Conservation (phyloP, 345 rosid species). For the Brassica carinata region DNA sequence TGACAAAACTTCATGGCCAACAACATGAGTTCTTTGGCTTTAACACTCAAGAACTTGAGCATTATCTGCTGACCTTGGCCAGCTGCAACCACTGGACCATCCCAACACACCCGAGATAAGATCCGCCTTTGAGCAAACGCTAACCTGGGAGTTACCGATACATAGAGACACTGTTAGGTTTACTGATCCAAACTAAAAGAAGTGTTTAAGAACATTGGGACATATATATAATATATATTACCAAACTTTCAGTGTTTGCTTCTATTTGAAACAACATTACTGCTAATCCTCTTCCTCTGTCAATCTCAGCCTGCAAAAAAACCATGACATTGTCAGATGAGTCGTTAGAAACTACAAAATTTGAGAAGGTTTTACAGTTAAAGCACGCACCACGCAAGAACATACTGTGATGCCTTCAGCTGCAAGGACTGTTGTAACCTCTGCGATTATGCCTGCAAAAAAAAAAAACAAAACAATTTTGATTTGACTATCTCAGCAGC, state of each 20-base stretch:
- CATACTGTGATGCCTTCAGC: constrained; percentile 68
- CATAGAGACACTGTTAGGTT: constrained; percentile 8
- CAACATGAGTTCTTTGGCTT: constrained; percentile 28
- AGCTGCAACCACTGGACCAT: constrained; percentile 96
- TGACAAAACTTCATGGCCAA: constrained; percentile 45
- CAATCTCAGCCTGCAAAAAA: constrained; percentile 72
- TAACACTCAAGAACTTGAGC: constrained; percentile 67
- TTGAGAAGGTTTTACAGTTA: constrained; percentile 10
- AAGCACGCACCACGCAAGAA: constrained; percentile 78
- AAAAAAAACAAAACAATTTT: not conserved
- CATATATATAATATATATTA: constrained; percentile 27
- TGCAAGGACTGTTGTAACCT: constrained; percentile 74
- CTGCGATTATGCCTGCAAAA: constrained; percentile 83
- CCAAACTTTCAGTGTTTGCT: constrained; percentile 74
- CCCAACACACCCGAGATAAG: constrained; percentile 82
- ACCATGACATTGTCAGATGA: constrained; percentile 4
- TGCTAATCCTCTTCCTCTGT: constrained; percentile 88
- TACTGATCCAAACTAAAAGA: not conserved
- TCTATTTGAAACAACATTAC: constrained; percentile 91
- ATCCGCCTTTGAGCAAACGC: constrained; percentile 77
- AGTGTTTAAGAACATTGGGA: constrained; percentile 1
- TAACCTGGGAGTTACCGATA: constrained; percentile 51
- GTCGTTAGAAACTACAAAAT: not conserved
- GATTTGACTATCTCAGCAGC: constrained; percentile 1
- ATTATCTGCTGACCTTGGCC: constrained; percentile 62